Evolutionary conservation across 78 protist species (phyloP).

Genomic region (Mastigamoeba balamuthi): DNA sequence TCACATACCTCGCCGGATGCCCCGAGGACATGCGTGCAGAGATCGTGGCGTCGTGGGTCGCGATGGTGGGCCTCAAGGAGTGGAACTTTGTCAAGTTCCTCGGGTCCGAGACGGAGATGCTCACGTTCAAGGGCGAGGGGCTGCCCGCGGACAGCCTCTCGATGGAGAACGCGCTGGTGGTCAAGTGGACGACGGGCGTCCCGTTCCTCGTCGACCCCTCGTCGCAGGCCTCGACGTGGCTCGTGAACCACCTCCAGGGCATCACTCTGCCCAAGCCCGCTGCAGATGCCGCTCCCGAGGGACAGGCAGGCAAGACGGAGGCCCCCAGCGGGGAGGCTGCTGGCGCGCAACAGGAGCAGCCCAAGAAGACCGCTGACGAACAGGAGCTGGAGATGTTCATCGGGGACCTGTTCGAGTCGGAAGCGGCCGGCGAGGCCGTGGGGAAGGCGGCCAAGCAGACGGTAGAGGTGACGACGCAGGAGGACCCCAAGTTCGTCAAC

Average conservation of each 20-base stretch:
- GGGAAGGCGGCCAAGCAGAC: no score
- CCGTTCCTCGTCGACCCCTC: conserved; percentile 79
- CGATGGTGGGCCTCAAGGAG: background rate
- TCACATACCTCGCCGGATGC: conserved; percentile 36
- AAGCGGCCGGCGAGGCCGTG: no score
- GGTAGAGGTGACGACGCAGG: conserved; percentile 18
- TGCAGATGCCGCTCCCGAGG: no score
- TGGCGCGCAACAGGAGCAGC: no score
- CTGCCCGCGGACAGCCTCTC: conserved; percentile 70
- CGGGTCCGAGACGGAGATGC: conserved; percentile 42
- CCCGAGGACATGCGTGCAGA: conserved; percentile 35
- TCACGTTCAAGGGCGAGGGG: conserved; percentile 61
- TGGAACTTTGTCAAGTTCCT: conserved; percentile 7
- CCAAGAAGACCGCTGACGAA: no score
- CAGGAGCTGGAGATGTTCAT: no score
- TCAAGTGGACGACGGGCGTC: background rate
- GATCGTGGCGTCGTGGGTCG: background rate
- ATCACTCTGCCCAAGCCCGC: no score
- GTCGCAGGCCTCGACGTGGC: conserved; percentile 59
- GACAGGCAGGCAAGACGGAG: no score
- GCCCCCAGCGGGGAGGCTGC: no score
- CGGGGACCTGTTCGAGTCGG: no score
- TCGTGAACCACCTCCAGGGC: conserved; percentile 12
- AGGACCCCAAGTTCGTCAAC: conserved; percentile 39
- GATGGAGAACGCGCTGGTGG: conserved; percentile 61